Base-by-base conservation (phyloP, 108 stramenopile genomes). In the Nannochloropsis oceanica region DNA sequence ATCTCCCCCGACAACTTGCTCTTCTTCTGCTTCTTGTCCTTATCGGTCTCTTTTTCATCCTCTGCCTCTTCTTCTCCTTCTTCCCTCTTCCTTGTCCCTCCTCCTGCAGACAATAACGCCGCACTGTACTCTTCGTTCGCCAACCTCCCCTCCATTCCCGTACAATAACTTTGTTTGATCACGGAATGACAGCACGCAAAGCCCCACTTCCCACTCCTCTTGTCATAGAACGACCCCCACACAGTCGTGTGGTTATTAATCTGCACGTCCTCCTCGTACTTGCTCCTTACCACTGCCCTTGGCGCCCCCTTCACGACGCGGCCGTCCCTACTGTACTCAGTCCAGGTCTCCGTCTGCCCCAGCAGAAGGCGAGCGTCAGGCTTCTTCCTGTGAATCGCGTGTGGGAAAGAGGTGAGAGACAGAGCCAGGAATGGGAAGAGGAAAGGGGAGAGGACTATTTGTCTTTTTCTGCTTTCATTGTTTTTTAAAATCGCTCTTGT, bases 211-310 rank as follows among this genome's bases (percentile, higher is more conserved):
- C 26, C 22, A 12, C 93, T 93, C 25, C 94, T 93, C 80, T 88
- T 89, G 90, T 97, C 96, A 87, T 95, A 99, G 86, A 94, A 99
- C 42, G 93, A 93, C 34, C 99, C 99, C 97, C 97, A 99, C 22
- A 99, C 97, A 11, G 94, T 90, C 24, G 91, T 91, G 90, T 99
- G 99, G 81, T 96, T 97, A 84, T 94, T 94, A 25, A 91, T 87
- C 82, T 92, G 89, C 8, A 96, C 90, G 86, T 99, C 95, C 91
- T 99, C 99, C 85, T 97, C 96, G 88, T 98, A 99, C 89, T 98
- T 98, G 84, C 94, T 95, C 24, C 92, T 90, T 9, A 94, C 89
- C 26, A 90, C 85, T 11, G 87, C 90, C 82, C 82, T 91, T 27
- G 84, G 85, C 27, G 92, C 94, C 12, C 90, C 92, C 83, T 92